Evolutionary conservation across 192 early-diverging fungal genomes (phyloP), one percentile per base, ranked within the genome.

Genomic region (Glomus cerebriforme): DNA sequence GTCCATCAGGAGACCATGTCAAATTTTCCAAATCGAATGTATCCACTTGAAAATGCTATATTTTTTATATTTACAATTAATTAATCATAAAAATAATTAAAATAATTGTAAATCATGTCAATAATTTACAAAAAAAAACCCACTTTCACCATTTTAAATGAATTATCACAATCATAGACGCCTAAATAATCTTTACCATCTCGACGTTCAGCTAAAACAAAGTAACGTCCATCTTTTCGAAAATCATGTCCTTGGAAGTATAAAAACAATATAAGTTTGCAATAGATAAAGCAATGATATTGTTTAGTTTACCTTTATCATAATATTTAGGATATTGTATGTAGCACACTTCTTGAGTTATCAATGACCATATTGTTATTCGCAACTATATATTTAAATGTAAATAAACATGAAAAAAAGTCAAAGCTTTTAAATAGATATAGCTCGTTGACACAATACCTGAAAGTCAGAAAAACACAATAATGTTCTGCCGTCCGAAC

Each of bases 1-100:
- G 82, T 22, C 95, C 95, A 80, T 97, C 92, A 0, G 96, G 96
- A 32, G 95, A 96, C 94, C 94, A 96, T 19, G 86, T 82, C 34
- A 97, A 80, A 75, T 94, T 88, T 47, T 92, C 90, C 8, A 91
- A 70, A 86, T 97, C 94, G 19, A 80, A 81, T 3, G 94, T 92
- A 45, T 94, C 93, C 0, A 90, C 75, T 31, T 83, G 80, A 75
- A 94, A 92, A n/a, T 87, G 81, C 93, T 95, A 80, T 6, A 45
- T 75, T 1, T 13, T 35, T n/a, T 24, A 59, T 15, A 60, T 27
- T 19, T 35, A 45, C 19, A 10, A 15, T 35, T n/a, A 19, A 54
- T 31, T 37, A 15, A 59, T 7, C 9, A 68, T 15, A 13, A 32
- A 5, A 12, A 67, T 67, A 68, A 7, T 12, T 31, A 0, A 32